Conservation (phyloP, 257 asterid genomes). For the Solanum lycopersicoides region DNA sequence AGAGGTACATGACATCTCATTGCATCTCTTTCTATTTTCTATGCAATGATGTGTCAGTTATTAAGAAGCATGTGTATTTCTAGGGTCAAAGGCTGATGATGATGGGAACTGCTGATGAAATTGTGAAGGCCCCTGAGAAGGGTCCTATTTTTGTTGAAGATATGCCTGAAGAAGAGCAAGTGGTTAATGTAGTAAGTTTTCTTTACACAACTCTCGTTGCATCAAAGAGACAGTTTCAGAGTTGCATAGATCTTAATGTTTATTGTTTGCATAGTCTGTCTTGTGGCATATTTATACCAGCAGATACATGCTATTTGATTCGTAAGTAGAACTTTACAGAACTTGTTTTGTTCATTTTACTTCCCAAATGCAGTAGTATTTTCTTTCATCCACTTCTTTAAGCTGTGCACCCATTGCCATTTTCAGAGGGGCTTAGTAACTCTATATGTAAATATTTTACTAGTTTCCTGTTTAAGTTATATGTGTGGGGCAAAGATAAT, state of each 20-base stretch:
- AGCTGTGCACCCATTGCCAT: background rate
- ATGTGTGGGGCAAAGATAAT: background rate
- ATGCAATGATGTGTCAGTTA: background rate
- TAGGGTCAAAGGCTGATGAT: slow-evolving; percentile 99
- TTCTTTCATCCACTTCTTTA: background rate
- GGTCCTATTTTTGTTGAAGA: slow-evolving; percentile 91
- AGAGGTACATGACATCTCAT: slow-evolving; percentile 44
- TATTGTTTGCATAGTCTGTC: background rate
- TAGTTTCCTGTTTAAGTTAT: background rate
- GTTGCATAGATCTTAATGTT: background rate
- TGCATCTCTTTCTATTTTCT: background rate
- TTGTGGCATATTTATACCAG: background rate
- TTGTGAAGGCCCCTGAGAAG: slow-evolving; percentile 95
- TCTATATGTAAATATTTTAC: background rate
- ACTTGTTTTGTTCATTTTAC: background rate
- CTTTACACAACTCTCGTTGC: background rate
- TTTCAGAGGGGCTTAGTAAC: background rate
- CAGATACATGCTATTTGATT: background rate
- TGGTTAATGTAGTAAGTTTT: slow-evolving; percentile 51
- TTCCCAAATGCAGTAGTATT: background rate
- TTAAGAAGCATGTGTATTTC: background rate
- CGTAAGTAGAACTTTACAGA: background rate
- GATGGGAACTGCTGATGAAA: slow-evolving; percentile 99
- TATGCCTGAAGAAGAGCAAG: slow-evolving; percentile 95
- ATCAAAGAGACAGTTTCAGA: background rate